These are phyloP conservation scores for Leishmania mexicana DNA, from an alignment of 208 protist genomes.

Conservation along the genomic window DNA sequence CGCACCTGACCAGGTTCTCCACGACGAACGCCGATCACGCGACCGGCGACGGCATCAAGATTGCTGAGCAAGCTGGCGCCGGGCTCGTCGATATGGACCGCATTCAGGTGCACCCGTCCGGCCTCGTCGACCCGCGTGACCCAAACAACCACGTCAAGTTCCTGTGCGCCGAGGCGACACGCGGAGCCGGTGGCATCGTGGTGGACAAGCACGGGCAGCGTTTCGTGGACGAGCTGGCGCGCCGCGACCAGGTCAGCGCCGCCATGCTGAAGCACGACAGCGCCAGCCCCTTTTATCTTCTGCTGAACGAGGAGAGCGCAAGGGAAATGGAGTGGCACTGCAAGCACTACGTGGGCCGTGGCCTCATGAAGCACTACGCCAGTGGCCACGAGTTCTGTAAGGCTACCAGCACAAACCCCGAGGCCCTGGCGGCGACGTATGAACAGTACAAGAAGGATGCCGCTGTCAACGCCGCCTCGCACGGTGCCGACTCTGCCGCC, in stretches of 20 bases:
- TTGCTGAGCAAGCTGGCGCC: slow-evolving; percentile 59
- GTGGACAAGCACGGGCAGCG: slow-evolving; percentile 51
- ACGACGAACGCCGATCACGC: slow-evolving; percentile 90
- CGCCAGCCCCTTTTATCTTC: slow-evolving; percentile 56
- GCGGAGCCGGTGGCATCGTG: slow-evolving; percentile 93
- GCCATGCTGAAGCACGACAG: slow-evolving; percentile 60
- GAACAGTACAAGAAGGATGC: slow-evolving; percentile 53
- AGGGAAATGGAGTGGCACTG: slow-evolving; percentile 78
- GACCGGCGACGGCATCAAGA: slow-evolving; percentile 83
- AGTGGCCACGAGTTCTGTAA: slow-evolving; percentile 49
- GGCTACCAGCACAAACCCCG: slow-evolving; percentile 37
- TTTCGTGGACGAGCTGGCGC: slow-evolving; percentile 83
- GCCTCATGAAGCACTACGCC: slow-evolving; percentile 69
- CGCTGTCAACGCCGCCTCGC: slow-evolving; percentile 26
- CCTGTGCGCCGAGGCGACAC: slow-evolving; percentile 94
- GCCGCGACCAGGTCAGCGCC: slow-evolving; percentile 88
- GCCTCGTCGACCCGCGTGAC: slow-evolving; percentile 90
- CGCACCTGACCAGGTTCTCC: slow-evolving; percentile 63
- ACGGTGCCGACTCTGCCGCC: slow-evolving; percentile 1
- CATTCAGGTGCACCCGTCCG: slow-evolving; percentile 94
- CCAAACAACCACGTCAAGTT: slow-evolving; percentile 87
- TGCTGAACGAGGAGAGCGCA: slow-evolving; percentile 59
- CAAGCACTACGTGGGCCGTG: slow-evolving; percentile 79
- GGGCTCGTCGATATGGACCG: slow-evolving; percentile 63
- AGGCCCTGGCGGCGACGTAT: slow-evolving; percentile 43